Evolutionary conservation across 345 rosid genomes (phyloP), one percentile per base, ranked within the genome.

Genomic region (Cardamine chenopodiifolia): DNA sequence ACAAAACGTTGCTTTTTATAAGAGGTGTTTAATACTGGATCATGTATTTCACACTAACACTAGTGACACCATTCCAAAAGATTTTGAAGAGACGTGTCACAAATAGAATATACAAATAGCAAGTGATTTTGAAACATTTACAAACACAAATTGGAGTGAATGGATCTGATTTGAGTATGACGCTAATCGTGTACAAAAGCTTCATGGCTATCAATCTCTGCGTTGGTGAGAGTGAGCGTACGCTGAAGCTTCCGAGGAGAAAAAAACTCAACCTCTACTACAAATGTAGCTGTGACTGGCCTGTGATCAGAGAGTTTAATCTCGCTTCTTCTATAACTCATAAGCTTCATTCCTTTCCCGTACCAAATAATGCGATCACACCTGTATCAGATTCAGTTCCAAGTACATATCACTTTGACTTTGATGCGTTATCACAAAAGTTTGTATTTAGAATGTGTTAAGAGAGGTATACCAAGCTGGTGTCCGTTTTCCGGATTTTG

Each of bases 331-430:
- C 86, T 66, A 81, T 93, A 93, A n/a, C 81, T 77, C 76, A 89
- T 73, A 31, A 84, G 93, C 86, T 47, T 90, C 88, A 90, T 83
- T 73, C 93, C 98, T 73, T 86, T 90, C 32, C 98, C 98, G n/a
- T 74, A 74, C 9, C 90, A 87, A 42, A 93, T 90, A 44, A 93
- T 87, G 42, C 98, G 93, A 34, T 93, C 98, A 71, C 98, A 93
- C 98, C 98, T 72, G 7, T 13, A 62, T 22, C 42, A 71, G 1
- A 62, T 53, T 50, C 12, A 50, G 11, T 52, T 34, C 31, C 18
- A 52, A 52, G 52, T 50, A 72, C 53, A 62, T 26, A 37, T 4
- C 42, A 50, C 7, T 34, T 60, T 3, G 0, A 26, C 17, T 32
- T 34, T 34, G 4, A 66, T 20, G 32, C n/a, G 6, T 66, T 18